These are phyloP conservation scores for Emmonsiellopsis sp. DNA, from an alignment of 2,329 filamentous ascomycete species.

Conservation along the genomic window DNA sequence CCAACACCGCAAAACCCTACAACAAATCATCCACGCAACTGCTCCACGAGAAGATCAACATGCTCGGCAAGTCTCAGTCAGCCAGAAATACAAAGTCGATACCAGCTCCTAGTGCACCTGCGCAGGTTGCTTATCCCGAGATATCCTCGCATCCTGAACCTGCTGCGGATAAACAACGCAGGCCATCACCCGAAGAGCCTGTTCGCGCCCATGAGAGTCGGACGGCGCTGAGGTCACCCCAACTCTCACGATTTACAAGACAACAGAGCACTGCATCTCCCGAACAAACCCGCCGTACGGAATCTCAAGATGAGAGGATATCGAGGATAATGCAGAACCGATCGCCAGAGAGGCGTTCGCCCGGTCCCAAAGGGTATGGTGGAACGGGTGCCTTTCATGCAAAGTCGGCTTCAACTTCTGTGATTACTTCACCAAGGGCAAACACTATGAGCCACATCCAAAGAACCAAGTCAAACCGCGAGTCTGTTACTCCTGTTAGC, in stretches of 20 bases:
- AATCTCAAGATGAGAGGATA: neutral
- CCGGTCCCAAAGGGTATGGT: slow-evolving; percentile 11
- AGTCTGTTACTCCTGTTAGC: slow-evolving; percentile 48
- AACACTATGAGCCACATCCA: slow-evolving; percentile 36
- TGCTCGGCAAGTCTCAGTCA: slow-evolving; percentile 50
- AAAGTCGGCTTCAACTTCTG: slow-evolving; percentile 57
- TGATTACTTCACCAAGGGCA: slow-evolving; percentile 42
- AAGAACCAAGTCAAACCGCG: slow-evolving; percentile 51
- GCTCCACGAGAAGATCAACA: slow-evolving; percentile 84
- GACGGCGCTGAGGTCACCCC: slow-evolving; percentile 6
- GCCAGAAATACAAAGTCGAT: slow-evolving; percentile 38
- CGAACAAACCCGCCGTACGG: neutral
- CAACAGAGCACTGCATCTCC: neutral
- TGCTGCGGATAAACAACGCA: slow-evolving; percentile 5
- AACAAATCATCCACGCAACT: slow-evolving; percentile 90
- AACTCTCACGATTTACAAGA: neutral
- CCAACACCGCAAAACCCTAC: slow-evolving; percentile 50
- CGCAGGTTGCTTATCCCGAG: slow-evolving; percentile 29
- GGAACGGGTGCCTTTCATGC: slow-evolving; percentile 38
- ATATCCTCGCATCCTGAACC: slow-evolving; percentile 18
- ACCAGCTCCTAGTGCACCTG: slow-evolving; percentile 21
- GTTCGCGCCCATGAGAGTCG: neutral
- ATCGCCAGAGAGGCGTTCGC: slow-evolving; percentile 9
- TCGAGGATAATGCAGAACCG: slow-evolving; percentile 7
- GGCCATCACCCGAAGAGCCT: neutral